phyloP scores from a whole-genome alignment of 371 early-diverging fungal species.

The Mucor velutinosus region DNA sequence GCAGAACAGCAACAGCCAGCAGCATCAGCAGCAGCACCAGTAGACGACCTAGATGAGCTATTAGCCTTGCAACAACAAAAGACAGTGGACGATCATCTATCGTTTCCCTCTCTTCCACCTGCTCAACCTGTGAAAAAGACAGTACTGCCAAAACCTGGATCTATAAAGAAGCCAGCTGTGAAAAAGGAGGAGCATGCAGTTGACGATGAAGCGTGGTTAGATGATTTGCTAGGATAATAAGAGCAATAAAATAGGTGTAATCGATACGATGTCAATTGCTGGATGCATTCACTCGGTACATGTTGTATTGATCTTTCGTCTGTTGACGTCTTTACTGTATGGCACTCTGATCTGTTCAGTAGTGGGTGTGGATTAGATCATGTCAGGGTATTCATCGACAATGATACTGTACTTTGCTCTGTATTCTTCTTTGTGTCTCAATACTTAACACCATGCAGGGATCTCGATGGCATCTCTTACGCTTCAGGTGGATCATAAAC shows the following conservation, averaged over 20 bases:
- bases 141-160: conserved; percentile 23
- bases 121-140: neutral
- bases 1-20: neutral
- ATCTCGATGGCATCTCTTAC: too few relatives aligned
- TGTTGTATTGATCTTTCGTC: too few relatives aligned
- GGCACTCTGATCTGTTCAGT: too few relatives aligned
- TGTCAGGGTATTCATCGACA: too few relatives aligned
- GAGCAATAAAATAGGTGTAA: neutral
- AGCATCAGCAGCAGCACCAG: conserved; percentile 4
- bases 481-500: too few relatives aligned
- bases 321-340: too few relatives aligned
- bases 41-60: conserved; percentile 30
- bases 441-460: too few relatives aligned
- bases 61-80: conserved; percentile 15
- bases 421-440: too few relatives aligned
- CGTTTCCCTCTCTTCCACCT: neutral
- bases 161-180: conserved; percentile 16
- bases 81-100: neutral
- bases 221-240: conserved; percentile 36
- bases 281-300: too few relatives aligned
- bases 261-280: too few relatives aligned
- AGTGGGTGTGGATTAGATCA: too few relatives aligned
- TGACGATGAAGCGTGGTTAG: conserved; percentile 50
- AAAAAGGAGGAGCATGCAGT: conserved; percentile 7
- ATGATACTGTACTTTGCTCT: too few relatives aligned